A percentile compares a stretch with the other conserved stretches of the same genome.
These are phyloP conservation scores for Pachyrhizus erosus DNA, from an alignment of 306 rosid genomes.

Conservation along the genomic window DNA sequence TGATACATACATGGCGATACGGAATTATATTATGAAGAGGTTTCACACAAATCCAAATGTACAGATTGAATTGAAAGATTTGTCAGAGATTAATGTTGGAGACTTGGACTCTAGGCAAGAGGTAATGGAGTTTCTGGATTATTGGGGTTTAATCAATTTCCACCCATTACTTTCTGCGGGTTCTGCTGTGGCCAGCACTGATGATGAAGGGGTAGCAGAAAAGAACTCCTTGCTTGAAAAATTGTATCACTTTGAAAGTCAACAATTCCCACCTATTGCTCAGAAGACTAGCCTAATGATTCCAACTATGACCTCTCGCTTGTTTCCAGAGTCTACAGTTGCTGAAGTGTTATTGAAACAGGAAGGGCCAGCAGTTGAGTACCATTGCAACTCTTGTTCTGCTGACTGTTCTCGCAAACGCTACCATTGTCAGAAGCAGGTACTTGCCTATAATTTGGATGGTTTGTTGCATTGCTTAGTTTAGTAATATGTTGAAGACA, in stretches of 20 bases:
- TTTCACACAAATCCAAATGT: slow-evolving; percentile 59
- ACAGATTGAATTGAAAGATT: slow-evolving; percentile 64
- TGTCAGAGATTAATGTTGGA: slow-evolving; percentile 71
- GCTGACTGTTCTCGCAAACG: slow-evolving; percentile 88
- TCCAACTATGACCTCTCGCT: slow-evolving; percentile 60
- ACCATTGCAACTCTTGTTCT: slow-evolving; percentile 87
- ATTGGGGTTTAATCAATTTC: slow-evolving; percentile 89
- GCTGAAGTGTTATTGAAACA: slow-evolving; percentile 67
- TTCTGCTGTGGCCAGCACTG: slow-evolving; percentile 44
- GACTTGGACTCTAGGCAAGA: slow-evolving; percentile 72
- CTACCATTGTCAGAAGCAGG: slow-evolving; percentile 93
- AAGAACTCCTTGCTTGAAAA: slow-evolving; percentile 63
- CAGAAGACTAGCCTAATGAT: slow-evolving; percentile 55
- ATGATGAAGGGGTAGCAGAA: slow-evolving; percentile 43
- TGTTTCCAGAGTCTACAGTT: slow-evolving; percentile 71
- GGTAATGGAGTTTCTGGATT: slow-evolving; percentile 76
- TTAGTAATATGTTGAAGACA: neutral
- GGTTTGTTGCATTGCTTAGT: neutral
- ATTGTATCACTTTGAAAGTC: slow-evolving; percentile 69
- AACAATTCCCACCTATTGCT: slow-evolving; percentile 49
- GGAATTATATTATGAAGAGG: slow-evolving; percentile 71
- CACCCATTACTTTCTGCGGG: slow-evolving; percentile 60
- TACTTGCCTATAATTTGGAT: slow-evolving; percentile 36
- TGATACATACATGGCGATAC: slow-evolving; percentile 62
- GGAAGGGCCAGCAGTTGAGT: slow-evolving; percentile 72